Percentiles rank a stretch among this genome's conserved stretches.
phyloP scores from a whole-genome alignment of 2,329 filamentous ascomycete genomes.

The Neurospora crassa region DNA sequence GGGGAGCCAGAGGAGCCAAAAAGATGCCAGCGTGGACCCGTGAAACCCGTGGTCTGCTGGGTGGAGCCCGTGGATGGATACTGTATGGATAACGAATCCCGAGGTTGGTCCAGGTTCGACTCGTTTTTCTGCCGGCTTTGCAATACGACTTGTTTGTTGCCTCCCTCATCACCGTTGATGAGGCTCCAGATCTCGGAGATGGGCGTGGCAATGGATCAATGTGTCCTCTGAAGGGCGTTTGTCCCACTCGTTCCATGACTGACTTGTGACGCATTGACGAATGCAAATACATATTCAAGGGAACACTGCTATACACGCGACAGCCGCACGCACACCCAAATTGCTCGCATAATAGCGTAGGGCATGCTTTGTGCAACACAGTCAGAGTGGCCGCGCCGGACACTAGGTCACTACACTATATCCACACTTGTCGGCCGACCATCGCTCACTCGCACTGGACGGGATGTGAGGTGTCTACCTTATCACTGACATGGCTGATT shows the following conservation, averaged over 20 bases:
- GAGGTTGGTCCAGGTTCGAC: neutral
- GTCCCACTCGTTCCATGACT: neutral
- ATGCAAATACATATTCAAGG: neutral
- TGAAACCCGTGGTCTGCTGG: neutral
- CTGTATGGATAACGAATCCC: neutral
- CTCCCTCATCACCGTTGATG: neutral
- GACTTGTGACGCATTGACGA: neutral
- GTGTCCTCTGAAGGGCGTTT: neutral
- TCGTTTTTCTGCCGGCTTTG: neutral
- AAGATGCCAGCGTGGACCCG: neutral
- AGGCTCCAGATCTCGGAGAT: neutral
- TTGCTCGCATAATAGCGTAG: neutral
- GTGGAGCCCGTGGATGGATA: neutral
- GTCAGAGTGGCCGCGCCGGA: neutral
- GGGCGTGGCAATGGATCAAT: neutral
- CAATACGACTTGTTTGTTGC: neutral
- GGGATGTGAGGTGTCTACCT: neutral
- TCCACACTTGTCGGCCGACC: neutral
- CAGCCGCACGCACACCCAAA: neutral
- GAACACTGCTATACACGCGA: neutral
- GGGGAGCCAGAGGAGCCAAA: no score
- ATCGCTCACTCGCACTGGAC: neutral
- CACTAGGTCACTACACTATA: neutral
- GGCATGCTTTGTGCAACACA: neutral
- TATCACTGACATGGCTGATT: neutral